phyloP scores from a whole-genome alignment of 2,329 filamentous ascomycete species.

The Cryphonectria carpinicola region DNA sequence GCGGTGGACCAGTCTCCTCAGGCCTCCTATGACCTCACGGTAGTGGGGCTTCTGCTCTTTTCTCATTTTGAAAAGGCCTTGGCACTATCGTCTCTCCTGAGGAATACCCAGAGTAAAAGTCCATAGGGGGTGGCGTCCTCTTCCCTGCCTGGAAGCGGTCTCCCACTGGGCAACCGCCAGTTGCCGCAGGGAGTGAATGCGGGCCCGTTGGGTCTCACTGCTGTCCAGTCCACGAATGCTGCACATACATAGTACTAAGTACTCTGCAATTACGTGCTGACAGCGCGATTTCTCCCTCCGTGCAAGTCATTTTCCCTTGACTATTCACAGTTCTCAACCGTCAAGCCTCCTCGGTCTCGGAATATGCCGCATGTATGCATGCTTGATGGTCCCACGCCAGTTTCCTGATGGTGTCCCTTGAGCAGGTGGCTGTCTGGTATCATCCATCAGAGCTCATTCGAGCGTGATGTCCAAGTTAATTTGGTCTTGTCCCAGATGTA shows the following conservation, averaged over 20 bases:
- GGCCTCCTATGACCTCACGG: conserved; percentile 3
- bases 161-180: background rate
- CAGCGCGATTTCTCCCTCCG: background rate
- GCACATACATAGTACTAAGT: background rate
- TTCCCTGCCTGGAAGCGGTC: background rate
- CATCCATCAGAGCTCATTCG: background rate
- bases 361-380: background rate
- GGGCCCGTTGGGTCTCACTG: background rate
- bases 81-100: background rate
- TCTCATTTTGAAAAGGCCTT: background rate
- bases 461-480: background rate
- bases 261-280: background rate
- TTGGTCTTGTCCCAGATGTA: background rate
- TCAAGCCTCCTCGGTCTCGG: background rate
- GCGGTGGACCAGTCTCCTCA: background rate
- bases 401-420: background rate
- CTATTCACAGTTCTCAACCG: background rate
- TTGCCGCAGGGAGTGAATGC: background rate
- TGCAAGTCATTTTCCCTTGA: background rate
- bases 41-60: conserved; percentile 5
- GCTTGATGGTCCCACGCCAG: background rate
- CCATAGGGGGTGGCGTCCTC: conserved; percentile 10
- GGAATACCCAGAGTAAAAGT: background rate
- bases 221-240: background rate
- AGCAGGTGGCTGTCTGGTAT: background rate